Base-by-base conservation (phyloP, 2,329 filamentous ascomycete species). In the Sporothrix phasma region DNA sequence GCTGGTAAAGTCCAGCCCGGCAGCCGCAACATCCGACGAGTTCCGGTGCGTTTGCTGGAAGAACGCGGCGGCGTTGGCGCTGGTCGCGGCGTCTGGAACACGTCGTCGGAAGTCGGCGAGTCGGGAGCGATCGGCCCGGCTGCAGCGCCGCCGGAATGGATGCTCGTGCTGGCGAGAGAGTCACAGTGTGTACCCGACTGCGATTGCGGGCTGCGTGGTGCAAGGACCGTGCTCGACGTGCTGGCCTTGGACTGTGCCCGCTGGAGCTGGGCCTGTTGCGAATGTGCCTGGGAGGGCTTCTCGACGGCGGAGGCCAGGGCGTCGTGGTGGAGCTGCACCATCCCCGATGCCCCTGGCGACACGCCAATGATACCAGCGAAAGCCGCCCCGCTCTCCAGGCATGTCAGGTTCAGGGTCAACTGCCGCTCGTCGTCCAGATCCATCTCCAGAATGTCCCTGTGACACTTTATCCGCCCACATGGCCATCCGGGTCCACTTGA, bases 401-500 rank as follows among this genome's bases (percentile, higher is more conserved):
- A 69, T 64, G 63, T n/a, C 60, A 72, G 67, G 2, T 74, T 71
- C 10, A n/a, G 71, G 0, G 73, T 73, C 45, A 75, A 72, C 49
- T 79, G 77, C 64, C 73, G 79, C 71, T 96, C 92, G 69, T 96
- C 90, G 63, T 93, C 88, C 8, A 97, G 78, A 72, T 99, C 94
- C 74, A 92, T 82, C 5, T 86, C 80, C 22, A 99, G 78, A 66
- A 97, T 92, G 70, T 97, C 93, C 47, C 88, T 87, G 74, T 99
- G 92, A 68, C 92, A 97, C 53, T 86, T 93, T 70, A 93, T 84
- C 62, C 87, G 89, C 91, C n/a, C 92, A 97, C 22, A 97, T 94
- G 69, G 96, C 91, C 73, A 95, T 88, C 66, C 93, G 84, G n/a
- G 88, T 87, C 93, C 93, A n/a, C 73, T 94, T 96, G 66, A 99